phyloP scores from a whole-genome alignment of 1,139 yeast genomes.

The Candida sp. region DNA sequence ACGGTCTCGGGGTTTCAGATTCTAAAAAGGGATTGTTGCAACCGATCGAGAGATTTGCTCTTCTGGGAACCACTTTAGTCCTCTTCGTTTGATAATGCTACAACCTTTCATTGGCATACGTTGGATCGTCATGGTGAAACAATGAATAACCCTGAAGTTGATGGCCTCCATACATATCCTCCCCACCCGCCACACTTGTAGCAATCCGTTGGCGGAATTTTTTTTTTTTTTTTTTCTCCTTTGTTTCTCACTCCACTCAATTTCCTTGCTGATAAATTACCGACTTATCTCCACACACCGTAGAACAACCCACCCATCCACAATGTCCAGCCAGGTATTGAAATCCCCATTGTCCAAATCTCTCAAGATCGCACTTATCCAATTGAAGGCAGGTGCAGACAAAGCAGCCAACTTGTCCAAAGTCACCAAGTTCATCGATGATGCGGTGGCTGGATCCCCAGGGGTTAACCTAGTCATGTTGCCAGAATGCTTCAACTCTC shows the following conservation, averaged over 20 bases:
- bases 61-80: too few relatives aligned
- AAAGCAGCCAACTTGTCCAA: slow-evolving; percentile 61
- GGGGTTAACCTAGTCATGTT: slow-evolving; percentile 65
- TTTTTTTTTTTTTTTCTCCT: not conserved
- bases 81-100: too few relatives aligned
- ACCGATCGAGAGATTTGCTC: too few relatives aligned
- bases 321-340: slow-evolving; percentile 23
- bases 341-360: slow-evolving; percentile 34
- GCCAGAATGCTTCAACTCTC: slow-evolving; percentile 96
- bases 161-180: too few relatives aligned
- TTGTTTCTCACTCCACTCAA: not conserved
- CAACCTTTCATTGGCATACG: too few relatives aligned
- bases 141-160: too few relatives aligned
- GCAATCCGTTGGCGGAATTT: not conserved
- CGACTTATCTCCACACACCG: not conserved
- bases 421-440: slow-evolving; percentile 51
- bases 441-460: slow-evolving; percentile 55
- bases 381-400: slow-evolving; percentile 74
- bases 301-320: not conserved
- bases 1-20: too few relatives aligned
- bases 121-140: too few relatives aligned
- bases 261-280: not conserved
- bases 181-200: not conserved
- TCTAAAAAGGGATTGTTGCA: too few relatives aligned
- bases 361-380: slow-evolving; percentile 74